A percentile compares a stretch with the other conserved stretches of the same genome.
Evolutionary conservation across 2,329 filamentous ascomycete genomes (phyloP).

Genomic region (Penicillium palitans): DNA sequence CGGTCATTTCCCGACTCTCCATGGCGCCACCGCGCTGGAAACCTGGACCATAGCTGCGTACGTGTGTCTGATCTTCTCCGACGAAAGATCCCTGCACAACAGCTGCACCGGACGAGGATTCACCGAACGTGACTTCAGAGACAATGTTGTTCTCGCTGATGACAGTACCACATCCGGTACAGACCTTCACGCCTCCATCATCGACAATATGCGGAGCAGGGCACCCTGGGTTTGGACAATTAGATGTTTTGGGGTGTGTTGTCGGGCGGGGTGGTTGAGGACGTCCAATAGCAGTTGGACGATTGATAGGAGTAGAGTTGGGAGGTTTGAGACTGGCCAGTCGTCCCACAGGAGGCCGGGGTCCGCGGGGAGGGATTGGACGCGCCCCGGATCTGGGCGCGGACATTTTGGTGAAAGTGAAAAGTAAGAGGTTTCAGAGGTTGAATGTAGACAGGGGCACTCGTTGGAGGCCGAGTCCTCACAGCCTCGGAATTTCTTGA

Average conservation of each 20-base stretch:
- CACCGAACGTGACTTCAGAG: slow-evolving; percentile 86
- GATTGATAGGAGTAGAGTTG: slow-evolving; percentile 40
- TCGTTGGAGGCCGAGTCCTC: slow-evolving; percentile 7
- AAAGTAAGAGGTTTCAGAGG: not conserved
- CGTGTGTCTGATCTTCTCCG: slow-evolving; percentile 78
- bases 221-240: slow-evolving; percentile 49
- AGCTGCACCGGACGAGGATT: slow-evolving; percentile 80
- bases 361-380: slow-evolving; percentile 27
- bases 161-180: slow-evolving; percentile 80
- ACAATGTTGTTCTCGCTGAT: slow-evolving; percentile 87
- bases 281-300: slow-evolving; percentile 36
- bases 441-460: not conserved
- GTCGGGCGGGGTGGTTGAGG: slow-evolving; percentile 35
- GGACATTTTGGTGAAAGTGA: slow-evolving; percentile 29
- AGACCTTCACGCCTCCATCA: slow-evolving; percentile 58
- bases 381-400: slow-evolving; percentile 36
- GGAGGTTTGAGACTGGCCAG: slow-evolving; percentile 44
- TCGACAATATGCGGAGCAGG: slow-evolving; percentile 48
- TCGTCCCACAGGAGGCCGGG: slow-evolving; percentile 37
- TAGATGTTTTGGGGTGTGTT: slow-evolving; percentile 41
- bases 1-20: slow-evolving; percentile 52
- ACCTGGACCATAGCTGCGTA: slow-evolving; percentile 58
- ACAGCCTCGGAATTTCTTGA: not conserved
- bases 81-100: slow-evolving; percentile 89
- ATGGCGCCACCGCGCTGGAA: slow-evolving; percentile 50